Percentiles rank a stretch among this genome's conserved stretches.
Evolutionary conservation across 371 early-diverging fungal species (phyloP).

Genomic region (Circinella minor): DNA sequence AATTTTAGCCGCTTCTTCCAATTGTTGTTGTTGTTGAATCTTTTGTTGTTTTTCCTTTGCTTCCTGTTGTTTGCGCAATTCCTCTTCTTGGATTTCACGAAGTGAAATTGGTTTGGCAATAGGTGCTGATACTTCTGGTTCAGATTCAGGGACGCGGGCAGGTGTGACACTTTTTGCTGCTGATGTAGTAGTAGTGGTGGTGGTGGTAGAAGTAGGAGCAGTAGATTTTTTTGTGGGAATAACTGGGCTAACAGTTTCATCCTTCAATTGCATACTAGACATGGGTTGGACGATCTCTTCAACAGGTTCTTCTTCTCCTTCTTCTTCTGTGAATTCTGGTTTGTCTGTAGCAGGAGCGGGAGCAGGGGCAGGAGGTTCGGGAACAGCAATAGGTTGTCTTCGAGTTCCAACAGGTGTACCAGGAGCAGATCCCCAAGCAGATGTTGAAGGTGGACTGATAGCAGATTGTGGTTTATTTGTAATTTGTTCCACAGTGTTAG

Average conservation of each 20-base stretch:
- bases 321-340: not conserved
- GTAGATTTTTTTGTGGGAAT: not conserved
- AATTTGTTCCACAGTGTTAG: not conserved
- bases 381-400: not conserved
- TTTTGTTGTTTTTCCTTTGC: conserved; percentile 24
- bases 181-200: not conserved
- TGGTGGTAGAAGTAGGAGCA: not conserved
- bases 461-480: conserved; percentile 9
- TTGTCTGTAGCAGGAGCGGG: conserved; percentile 38
- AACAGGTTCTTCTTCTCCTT: not conserved
- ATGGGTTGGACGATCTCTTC: conserved; percentile 1
- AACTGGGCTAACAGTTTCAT: not conserved
- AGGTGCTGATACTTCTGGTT: not conserved
- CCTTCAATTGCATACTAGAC: conserved; percentile 9
- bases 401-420: conserved; percentile 45
- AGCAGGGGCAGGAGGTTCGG: conserved; percentile 23
- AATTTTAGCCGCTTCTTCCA: conserved; percentile 9
- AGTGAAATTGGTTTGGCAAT: conserved; percentile 40
- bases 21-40: conserved; percentile 12
- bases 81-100: conserved; percentile 56
- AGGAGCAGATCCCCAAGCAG: conserved; percentile 41
- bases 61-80: conserved; percentile 46
- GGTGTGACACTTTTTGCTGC: not conserved
- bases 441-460: conserved; percentile 5
- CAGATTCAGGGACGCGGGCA: too few relatives aligned